A percentile compares a stretch with the other conserved stretches of the same genome.
Evolutionary conservation across 2,329 filamentous ascomycete species (phyloP).

Genomic region (Penicillium sclerotigenum): DNA sequence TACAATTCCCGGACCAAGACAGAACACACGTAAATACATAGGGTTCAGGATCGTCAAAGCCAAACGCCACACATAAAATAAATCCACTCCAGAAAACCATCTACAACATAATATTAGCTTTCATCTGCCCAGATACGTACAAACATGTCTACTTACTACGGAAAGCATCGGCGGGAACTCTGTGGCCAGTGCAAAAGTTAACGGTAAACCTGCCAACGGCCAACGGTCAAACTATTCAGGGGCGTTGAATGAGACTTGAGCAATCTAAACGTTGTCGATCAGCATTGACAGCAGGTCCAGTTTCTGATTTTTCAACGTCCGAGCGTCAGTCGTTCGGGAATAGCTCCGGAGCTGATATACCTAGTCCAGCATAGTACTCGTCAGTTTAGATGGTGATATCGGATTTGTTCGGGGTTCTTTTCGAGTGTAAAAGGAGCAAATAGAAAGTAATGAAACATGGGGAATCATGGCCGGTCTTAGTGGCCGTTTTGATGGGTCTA

Average conservation of each 20-base stretch:
- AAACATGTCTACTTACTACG: not conserved
- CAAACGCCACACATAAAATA: not conserved
- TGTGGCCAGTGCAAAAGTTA: not conserved
- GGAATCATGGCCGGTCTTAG: not conserved
- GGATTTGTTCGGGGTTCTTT: no score
- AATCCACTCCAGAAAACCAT: not conserved
- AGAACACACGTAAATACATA: not conserved
- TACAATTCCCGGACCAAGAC: no score
- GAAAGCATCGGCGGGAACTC: not conserved
- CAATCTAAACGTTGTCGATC: constrained; percentile 8
- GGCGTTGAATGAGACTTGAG: not conserved
- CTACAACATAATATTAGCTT: not conserved
- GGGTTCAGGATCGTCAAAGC: not conserved
- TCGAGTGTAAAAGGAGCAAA: not conserved
- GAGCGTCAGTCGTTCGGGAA: not conserved
- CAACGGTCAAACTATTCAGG: not conserved
- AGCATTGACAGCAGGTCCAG: constrained; percentile 2
- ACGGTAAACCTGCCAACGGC: not conserved
- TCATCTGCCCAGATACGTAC: not conserved
- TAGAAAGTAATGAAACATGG: not conserved
- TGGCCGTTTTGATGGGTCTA: constrained; percentile 1
- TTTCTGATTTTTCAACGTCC: not conserved
- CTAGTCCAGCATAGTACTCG: not conserved
- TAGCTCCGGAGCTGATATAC: constrained; percentile 1
- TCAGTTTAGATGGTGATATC: no score